phyloP scores from a whole-genome alignment of 192 early-diverging fungal genomes.

The Coemansia aciculifera region DNA sequence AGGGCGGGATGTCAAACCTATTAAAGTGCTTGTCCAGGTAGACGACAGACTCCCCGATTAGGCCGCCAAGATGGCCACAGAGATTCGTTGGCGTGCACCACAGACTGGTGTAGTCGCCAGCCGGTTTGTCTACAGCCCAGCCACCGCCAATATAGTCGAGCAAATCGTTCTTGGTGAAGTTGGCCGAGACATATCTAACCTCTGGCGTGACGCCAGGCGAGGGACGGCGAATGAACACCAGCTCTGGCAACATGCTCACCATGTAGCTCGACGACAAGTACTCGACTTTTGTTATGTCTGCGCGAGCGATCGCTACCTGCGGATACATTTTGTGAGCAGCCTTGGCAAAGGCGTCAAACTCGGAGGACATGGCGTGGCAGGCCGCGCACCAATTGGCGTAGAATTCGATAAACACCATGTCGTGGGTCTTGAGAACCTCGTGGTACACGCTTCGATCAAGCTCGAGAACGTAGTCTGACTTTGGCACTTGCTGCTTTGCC shows the following conservation, averaged over 20 bases:
- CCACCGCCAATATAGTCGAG: slow-evolving; percentile 45
- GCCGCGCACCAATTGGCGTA: slow-evolving; percentile 55
- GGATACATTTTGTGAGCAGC: slow-evolving; percentile 32
- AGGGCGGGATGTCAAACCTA: slow-evolving; percentile 45
- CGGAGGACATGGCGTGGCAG: slow-evolving; percentile 45
- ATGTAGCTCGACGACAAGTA: slow-evolving; percentile 54
- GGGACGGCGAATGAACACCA: slow-evolving; percentile 39
- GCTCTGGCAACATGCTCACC: slow-evolving; percentile 44
- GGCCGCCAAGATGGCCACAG: slow-evolving; percentile 52
- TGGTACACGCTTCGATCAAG: slow-evolving; percentile 37
- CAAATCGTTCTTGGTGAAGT: slow-evolving; percentile 34
- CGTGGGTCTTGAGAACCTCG: slow-evolving; percentile 27
- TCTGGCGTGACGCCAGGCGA: slow-evolving; percentile 27
- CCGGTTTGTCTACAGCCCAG: slow-evolving; percentile 31
- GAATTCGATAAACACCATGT: slow-evolving; percentile 46
- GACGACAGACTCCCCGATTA: slow-evolving; percentile 42
- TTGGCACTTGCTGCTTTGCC: slow-evolving; percentile 31
- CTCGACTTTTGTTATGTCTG: slow-evolving; percentile 43
- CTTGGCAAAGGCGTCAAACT: slow-evolving; percentile 39
- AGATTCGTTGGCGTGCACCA: slow-evolving; percentile 53
- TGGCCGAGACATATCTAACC: slow-evolving; percentile 40
- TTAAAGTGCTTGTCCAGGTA: slow-evolving; percentile 34
- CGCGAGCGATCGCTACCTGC: slow-evolving; percentile 37
- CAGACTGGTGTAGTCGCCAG: slow-evolving; percentile 38
- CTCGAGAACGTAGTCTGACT: slow-evolving; percentile 41